phyloP scores from a whole-genome alignment of 805 yeast species.

The Myxozyma neotropica region DNA sequence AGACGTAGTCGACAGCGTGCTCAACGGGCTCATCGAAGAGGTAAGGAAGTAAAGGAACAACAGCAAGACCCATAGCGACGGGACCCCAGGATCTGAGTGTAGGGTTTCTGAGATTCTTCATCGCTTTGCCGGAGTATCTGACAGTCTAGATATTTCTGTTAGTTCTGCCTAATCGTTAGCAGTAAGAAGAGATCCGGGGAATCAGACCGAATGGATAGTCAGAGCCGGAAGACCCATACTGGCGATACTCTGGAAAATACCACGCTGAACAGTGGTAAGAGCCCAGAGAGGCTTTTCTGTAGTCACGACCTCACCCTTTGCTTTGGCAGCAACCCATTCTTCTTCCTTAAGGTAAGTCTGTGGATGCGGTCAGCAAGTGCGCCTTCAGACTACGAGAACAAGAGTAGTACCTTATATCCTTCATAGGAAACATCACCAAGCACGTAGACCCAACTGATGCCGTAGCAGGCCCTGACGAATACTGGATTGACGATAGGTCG shows the following conservation, averaged over 20 bases:
- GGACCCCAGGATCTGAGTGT: slow-evolving; percentile 68
- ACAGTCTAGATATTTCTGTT: slow-evolving; percentile 45
- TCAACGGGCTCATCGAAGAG: slow-evolving; percentile 84
- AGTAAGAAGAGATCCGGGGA: background rate
- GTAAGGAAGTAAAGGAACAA: slow-evolving; percentile 77
- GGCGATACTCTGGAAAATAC: slow-evolving; percentile 78
- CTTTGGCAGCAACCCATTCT: slow-evolving; percentile 46
- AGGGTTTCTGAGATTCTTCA: slow-evolving; percentile 57
- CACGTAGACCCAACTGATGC: slow-evolving; percentile 73
- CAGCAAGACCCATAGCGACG: slow-evolving; percentile 72
- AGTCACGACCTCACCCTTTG: slow-evolving; percentile 65
- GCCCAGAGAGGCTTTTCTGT: slow-evolving; percentile 58
- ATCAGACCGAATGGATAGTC: slow-evolving; percentile 63
- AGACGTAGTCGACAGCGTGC: slow-evolving; percentile 61
- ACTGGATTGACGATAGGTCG: slow-evolving; percentile 76
- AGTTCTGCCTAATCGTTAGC: background rate
- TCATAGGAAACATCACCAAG: slow-evolving; percentile 74
- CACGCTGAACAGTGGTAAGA: slow-evolving; percentile 65
- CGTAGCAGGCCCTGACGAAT: slow-evolving; percentile 68
- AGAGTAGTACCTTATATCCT: slow-evolving; percentile 56
- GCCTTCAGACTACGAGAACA: background rate
- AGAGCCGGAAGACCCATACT: slow-evolving; percentile 87
- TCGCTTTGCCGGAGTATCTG: slow-evolving; percentile 63
- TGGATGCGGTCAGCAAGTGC: background rate
- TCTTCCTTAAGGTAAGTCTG: slow-evolving; percentile 26